Evolutionary conservation across 441 rosid species (phyloP), one percentile per base, ranked within the genome.

Genomic region (Erysimum cheiri): DNA sequence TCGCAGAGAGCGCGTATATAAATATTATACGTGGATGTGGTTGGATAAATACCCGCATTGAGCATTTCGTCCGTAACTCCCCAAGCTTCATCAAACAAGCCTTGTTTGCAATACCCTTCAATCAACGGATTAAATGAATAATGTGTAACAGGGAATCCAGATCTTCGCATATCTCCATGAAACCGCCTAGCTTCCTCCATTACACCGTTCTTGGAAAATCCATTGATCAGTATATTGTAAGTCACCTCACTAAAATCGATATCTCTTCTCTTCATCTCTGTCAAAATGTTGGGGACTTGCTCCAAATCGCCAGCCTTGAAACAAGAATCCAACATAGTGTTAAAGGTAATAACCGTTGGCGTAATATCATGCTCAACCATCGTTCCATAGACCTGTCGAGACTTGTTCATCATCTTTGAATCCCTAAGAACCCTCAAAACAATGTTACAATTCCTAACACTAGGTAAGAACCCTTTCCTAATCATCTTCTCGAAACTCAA

Each of bases 121-220:
- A 91, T 84, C 76, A 91, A 58, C 19, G 87, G 93, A 49, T 85
- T 81, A 81, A 82, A 88, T 4, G 90, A 79, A 64, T 77, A 79
- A 36, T 79, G 40, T 4, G 89, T 82, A 74, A 82, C 81, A 67
- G 64, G 49, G 67, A 87, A 77, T n/a, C 97, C 91, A 5, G 39
- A 69, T 66, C 76, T 74, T 47, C 56, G 32, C 93, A 91, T 87
- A 71, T 72, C 83, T 72, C 56, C 69, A 65, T 79, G 79, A 82
- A 81, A 77, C 63, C 39, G 82, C 73, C 64, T 79, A 10, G 91
- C 95, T 73, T 73, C 70, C 69, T 81, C 82, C 54, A 85, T 57
- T 33, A 81, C 56, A 64, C 87, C 91, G 3, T 59, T 80, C 78
- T 83, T 87, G 6, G 88, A 87, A 46, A 83, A 80, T 7, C 85